These are phyloP conservation scores for Globisporangium rhizosaccharum DNA, from an alignment of 352 stramenopile genomes.

Conservation along the genomic window DNA sequence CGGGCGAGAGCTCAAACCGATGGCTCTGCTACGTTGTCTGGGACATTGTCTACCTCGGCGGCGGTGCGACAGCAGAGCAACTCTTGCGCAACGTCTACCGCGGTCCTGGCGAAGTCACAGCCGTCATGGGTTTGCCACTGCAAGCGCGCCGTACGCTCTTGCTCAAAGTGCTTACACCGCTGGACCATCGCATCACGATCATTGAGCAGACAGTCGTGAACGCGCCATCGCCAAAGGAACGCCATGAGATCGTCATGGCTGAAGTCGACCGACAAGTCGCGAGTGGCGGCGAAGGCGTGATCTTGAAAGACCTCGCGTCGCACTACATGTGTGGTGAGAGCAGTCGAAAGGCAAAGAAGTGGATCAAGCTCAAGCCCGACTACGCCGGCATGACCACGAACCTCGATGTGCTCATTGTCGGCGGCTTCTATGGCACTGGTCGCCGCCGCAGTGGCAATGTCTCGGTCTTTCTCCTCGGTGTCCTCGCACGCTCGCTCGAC, in stretches of 20 bases:
- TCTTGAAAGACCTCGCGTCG: constrained; percentile 82
- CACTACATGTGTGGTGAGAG: constrained; percentile 87
- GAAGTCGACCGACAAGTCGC: constrained; percentile 66
- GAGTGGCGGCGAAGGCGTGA: constrained; percentile 78
- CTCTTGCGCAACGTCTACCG: constrained; percentile 64
- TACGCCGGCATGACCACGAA: constrained; percentile 85
- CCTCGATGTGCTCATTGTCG: constrained; percentile 74
- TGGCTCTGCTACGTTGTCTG: constrained; percentile 86
- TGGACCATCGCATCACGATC: constrained; percentile 71
- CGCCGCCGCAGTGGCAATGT: constrained; percentile 71
- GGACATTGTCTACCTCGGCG: constrained; percentile 76
- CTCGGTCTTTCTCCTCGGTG: constrained; percentile 75
- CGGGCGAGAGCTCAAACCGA: constrained; percentile 45
- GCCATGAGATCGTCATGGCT: constrained; percentile 77
- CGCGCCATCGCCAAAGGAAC: constrained; percentile 61
- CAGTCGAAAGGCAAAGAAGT: constrained; percentile 72
- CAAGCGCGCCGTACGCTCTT: constrained; percentile 54
- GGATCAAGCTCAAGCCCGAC: constrained; percentile 86
- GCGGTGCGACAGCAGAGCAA: constrained; percentile 29
- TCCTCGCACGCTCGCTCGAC: constrained; percentile 56
- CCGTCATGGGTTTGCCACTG: constrained; percentile 73
- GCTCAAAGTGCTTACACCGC: constrained; percentile 53
- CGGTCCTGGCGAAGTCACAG: constrained; percentile 43
- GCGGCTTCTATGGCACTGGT: constrained; percentile 75
- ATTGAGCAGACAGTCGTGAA: constrained; percentile 83